These are phyloP conservation scores for Tolypocladium capitatum DNA, from an alignment of 2,329 filamentous ascomycete genomes.

Conservation along the genomic window DNA sequence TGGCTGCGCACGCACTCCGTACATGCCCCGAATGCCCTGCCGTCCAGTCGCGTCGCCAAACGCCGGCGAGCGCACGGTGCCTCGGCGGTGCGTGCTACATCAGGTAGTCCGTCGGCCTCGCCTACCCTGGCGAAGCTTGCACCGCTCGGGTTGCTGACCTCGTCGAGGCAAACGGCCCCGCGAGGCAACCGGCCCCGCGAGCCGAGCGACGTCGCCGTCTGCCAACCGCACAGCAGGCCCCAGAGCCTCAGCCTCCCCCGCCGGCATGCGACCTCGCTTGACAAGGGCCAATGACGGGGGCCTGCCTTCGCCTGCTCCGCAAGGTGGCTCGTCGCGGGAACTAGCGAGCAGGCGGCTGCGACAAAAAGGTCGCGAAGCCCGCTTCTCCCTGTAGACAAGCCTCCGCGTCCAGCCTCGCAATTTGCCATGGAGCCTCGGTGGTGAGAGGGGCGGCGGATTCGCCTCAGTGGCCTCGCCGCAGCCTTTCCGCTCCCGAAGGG, in stretches of 20 bases:
- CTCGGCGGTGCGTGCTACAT: background rate
- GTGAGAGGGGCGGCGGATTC: background rate
- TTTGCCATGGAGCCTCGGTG: background rate
- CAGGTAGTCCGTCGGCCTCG: too few relatives aligned
- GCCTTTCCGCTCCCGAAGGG: background rate
- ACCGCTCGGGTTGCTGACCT: background rate
- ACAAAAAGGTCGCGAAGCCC: background rate
- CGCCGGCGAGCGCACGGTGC: background rate
- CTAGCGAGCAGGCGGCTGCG: background rate
- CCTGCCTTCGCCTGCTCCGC: background rate
- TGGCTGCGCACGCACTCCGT: too few relatives aligned
- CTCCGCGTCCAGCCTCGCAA: too few relatives aligned
- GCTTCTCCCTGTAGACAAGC: background rate
- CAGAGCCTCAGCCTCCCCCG: background rate
- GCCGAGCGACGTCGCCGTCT: background rate
- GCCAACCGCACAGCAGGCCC: background rate
- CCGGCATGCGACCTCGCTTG: slow-evolving; percentile 4
- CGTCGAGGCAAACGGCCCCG: background rate
- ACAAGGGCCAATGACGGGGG: slow-evolving; percentile 3
- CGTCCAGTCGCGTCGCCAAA: background rate
- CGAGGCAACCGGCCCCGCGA: background rate
- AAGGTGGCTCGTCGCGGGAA: background rate
- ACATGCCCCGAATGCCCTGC: background rate
- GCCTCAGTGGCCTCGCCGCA: background rate
- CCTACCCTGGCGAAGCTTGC: too few relatives aligned